Conservation (phyloP, 371 early-diverging fungal genomes). For the Dichotomocladium elegans region DNA sequence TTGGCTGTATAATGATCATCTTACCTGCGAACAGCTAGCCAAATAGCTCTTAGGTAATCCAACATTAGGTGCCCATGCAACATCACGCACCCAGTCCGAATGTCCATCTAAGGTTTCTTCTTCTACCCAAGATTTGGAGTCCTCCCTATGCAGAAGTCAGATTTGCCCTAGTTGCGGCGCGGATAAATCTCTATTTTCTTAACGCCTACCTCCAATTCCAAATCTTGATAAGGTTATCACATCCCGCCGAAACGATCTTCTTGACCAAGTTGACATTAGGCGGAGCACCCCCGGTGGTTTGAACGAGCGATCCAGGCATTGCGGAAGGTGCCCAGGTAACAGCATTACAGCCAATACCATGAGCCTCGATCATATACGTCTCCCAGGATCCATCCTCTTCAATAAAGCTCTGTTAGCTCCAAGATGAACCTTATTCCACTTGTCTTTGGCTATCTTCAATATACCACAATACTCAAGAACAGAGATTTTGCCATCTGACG, state of each 20-base stretch:
- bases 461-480: conserved; percentile 87
- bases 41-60: conserved; percentile 87
- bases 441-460: background rate
- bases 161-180: background rate
- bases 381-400: conserved; percentile 85
- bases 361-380: conserved; percentile 73
- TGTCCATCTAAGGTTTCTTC: conserved; percentile 87
- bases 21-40: conserved; percentile 91
- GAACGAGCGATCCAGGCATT: conserved; percentile 78
- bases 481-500: conserved; percentile 95
- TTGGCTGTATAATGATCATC: background rate
- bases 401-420: background rate
- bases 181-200: background rate
- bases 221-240: conserved; percentile 94
- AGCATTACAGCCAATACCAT: conserved; percentile 90
- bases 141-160: conserved; percentile 49
- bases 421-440: no score
- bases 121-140: conserved; percentile 70
- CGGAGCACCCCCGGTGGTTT: conserved; percentile 60
- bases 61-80: conserved; percentile 94
- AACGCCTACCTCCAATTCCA: conserved; percentile 69
- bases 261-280: conserved; percentile 53
- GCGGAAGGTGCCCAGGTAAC: conserved; percentile 95
- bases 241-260: conserved; percentile 92
- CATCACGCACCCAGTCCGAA: conserved; percentile 98